Evolutionary conservation across 495 filamentous ascomycete species (phyloP).

Genomic region (Lophium mytilinum): DNA sequence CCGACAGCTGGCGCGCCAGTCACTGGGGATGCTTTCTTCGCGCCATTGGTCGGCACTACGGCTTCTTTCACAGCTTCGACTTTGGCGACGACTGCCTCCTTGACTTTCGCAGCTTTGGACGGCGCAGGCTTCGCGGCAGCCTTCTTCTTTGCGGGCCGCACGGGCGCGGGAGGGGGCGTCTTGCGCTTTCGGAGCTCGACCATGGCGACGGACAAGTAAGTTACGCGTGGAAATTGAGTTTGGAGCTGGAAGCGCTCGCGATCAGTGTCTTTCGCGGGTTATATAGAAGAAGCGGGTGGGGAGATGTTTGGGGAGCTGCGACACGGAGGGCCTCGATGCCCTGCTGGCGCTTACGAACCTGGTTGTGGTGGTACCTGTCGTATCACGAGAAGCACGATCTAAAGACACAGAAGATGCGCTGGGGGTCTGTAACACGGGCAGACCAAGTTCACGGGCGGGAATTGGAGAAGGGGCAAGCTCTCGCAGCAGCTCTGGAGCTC

Average conservation of each 20-base stretch:
- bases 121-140: conserved; percentile 20
- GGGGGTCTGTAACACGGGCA: no score
- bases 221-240: background rate
- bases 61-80: conserved; percentile 3
- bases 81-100: conserved; percentile 14
- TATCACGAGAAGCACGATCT: conserved; percentile 2
- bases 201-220: conserved; percentile 17
- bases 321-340: background rate
- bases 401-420: no score
- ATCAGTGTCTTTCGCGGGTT: background rate
- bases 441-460: no score
- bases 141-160: conserved; percentile 29
- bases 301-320: background rate
- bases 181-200: conserved; percentile 37
- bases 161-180: conserved; percentile 30
- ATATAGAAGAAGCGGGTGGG: background rate
- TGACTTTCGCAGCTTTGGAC: conserved; percentile 16
- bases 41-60: conserved; percentile 8
- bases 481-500: background rate
- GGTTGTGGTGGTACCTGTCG: conserved; percentile 1
- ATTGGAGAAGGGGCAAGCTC: no score
- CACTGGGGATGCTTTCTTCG: conserved; percentile 31
- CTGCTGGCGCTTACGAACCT: conserved; percentile 1
- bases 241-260: background rate
- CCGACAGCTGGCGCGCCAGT: conserved; percentile 36